Percentiles rank a stretch among this genome's conserved stretches.
Conservation (phyloP, 148 eudicot species). For the Salicornia ramosissima region DNA sequence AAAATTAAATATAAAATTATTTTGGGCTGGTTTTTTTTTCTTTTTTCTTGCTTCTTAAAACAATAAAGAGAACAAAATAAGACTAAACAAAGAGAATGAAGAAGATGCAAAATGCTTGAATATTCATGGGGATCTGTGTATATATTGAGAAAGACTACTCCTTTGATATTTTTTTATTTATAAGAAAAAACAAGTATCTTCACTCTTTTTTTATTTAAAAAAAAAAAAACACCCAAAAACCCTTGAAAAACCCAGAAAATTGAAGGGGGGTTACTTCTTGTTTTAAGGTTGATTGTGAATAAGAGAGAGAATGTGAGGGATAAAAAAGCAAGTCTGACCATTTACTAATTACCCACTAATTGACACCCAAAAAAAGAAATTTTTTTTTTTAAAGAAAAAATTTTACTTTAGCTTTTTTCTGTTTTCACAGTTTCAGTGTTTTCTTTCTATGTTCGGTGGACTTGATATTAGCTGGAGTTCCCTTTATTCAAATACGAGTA, state of each 20-base stretch:
- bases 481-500: too few relatives aligned
- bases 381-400: not conserved
- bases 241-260: constrained; percentile 33
- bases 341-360: constrained; percentile 14
- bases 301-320: not conserved
- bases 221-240: constrained; percentile 18
- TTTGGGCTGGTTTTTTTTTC: not conserved
- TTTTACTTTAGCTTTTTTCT: not conserved
- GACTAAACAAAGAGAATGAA: constrained; percentile 58
- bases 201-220: not conserved
- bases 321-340: not conserved
- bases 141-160: constrained; percentile 28
- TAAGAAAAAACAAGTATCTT: not conserved
- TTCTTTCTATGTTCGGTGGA: too few relatives aligned
- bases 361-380: not conserved
- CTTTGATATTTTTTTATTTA: constrained; percentile 15
- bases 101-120: constrained; percentile 28
- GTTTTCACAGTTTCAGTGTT: too few relatives aligned
- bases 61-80: constrained; percentile 15
- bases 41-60: too few relatives aligned
- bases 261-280: not conserved
- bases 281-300: constrained; percentile 2
- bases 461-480: too few relatives aligned
- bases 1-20: constrained; percentile 9
- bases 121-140: constrained; percentile 71